A percentile compares a stretch with the other conserved stretches of the same genome.
phyloP scores from a whole-genome alignment of 2,329 filamentous ascomycete genomes.

The Fonsecaea monophora region DNA sequence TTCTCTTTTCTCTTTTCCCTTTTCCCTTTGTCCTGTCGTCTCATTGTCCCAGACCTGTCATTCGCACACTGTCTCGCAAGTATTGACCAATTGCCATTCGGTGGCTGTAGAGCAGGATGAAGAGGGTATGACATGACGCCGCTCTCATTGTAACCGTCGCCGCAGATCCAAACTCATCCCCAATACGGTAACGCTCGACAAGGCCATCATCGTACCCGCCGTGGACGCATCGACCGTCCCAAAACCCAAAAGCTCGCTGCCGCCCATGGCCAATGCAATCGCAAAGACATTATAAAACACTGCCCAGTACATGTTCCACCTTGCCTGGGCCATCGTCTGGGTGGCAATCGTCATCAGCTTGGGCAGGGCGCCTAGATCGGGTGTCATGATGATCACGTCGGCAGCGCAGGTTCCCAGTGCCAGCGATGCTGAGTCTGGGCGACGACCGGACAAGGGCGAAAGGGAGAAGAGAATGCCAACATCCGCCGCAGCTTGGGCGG shows the following conservation, averaged over 20 bases:
- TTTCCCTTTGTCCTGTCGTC: too few relatives aligned
- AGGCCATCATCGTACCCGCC: conserved; percentile 35
- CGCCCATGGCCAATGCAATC: conserved; percentile 69
- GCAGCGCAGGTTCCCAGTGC: conserved; percentile 64
- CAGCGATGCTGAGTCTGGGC: conserved; percentile 56
- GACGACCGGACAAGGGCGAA: conserved; percentile 21
- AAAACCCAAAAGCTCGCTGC: conserved; percentile 10
- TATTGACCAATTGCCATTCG: too few relatives aligned
- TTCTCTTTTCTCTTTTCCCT: too few relatives aligned
- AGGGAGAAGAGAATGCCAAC: conserved; percentile 73
- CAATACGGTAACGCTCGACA: conserved; percentile 25
- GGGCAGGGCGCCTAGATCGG: conserved; percentile 63
- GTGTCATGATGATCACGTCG: conserved; percentile 71
- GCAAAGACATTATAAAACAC: conserved; percentile 73
- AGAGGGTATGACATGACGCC: not conserved
- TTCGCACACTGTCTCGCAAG: too few relatives aligned
- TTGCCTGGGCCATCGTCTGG: conserved; percentile 56
- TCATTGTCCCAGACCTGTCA: too few relatives aligned
- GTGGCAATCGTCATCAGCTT: conserved; percentile 62
- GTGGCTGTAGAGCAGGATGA: too few relatives aligned
- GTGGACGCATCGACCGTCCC: conserved; percentile 20
- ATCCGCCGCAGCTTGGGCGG: conserved; percentile 72
- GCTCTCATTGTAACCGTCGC: conserved; percentile 17
- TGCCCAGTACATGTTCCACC: conserved; percentile 74
- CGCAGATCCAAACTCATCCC: conserved; percentile 20